Evolutionary conservation across 108 stramenopile species (phyloP).

Genomic region (Asterionellopsis glacialis): DNA sequence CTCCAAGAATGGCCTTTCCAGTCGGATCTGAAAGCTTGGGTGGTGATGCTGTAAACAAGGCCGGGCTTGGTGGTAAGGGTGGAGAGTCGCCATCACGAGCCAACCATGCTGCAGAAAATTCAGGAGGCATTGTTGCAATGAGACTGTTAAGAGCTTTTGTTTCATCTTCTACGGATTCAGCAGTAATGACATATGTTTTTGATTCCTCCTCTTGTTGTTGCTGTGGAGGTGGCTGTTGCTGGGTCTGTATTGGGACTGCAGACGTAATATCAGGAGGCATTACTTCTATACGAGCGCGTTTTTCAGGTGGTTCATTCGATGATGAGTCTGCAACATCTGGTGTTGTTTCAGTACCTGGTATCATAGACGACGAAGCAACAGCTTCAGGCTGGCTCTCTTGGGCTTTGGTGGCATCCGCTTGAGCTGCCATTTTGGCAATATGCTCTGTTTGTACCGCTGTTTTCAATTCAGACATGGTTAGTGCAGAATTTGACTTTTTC

Average conservation of each 20-base stretch:
- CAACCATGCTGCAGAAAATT: slow-evolving; percentile 78
- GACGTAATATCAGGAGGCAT: slow-evolving; percentile 6
- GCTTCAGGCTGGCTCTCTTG: slow-evolving; percentile 2
- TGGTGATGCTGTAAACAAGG: slow-evolving; percentile 68
- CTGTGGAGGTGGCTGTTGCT: too few species aligned
- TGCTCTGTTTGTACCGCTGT: slow-evolving; percentile 60
- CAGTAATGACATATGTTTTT: slow-evolving; percentile 48
- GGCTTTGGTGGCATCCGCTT: background rate
- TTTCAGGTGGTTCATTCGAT: slow-evolving; percentile 28
- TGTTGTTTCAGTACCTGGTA: slow-evolving; percentile 2
- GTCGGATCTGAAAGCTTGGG: slow-evolving; percentile 82
- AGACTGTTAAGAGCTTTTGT: slow-evolving; percentile 35
- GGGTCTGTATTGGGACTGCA: too few species aligned
- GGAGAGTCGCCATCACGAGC: slow-evolving; percentile 69
- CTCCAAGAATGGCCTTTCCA: slow-evolving; percentile 76
- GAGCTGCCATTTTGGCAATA: background rate
- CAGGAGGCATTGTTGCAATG: slow-evolving; percentile 58
- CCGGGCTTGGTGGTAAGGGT: slow-evolving; percentile 55
- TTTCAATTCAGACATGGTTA: slow-evolving; percentile 62
- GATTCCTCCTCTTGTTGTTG: slow-evolving; percentile 8
- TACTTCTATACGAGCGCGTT: slow-evolving; percentile 48
- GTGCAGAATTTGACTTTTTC: slow-evolving; percentile 50
- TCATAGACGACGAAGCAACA: background rate
- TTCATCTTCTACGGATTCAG: slow-evolving; percentile 53
- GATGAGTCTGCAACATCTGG: background rate